Base-by-base conservation (phyloP, 1,284 basidiomycete species). In the Trametes sp. region DNA sequence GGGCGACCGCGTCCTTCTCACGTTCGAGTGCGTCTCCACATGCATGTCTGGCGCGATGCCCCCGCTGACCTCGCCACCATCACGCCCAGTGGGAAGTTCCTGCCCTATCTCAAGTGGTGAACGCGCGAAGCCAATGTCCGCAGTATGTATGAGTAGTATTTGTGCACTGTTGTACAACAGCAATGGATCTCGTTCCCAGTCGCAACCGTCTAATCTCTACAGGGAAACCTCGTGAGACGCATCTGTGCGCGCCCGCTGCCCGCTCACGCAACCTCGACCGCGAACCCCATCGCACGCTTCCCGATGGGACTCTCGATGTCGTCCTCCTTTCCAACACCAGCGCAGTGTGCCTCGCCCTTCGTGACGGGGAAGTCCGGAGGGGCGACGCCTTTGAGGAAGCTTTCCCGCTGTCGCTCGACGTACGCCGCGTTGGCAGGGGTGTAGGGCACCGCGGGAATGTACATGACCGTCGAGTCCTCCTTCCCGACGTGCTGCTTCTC, bases 1-100 rank as follows among this genome's bases (percentile, higher is more conserved):
- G 72, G 93, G 93, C 24, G 93, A 95, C 71, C 88, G 93, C 41
- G 90, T 94, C 7, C 75, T 94, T 10, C 81, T 95, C 68, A 94
- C 89, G 3, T 91, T 95, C 66, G 93, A 95, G 88, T 95, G 75
- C 68, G 92, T 29, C 24, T 85, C 23, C 55, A 41, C 23, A 45
- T 54, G 45, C 52, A 24, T 26, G 44, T 63, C n/a, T 49, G 44
- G 57, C 45, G 33, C 36, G 14, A 42, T 28, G 8, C 16, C 13
- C 16, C 13, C 5, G 29, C 54, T 62, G 42, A 66, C 51, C 13
- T 52, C 44, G 36, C 44, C 14, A 6, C 24, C 41, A 26, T 45
- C 29, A 28, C 44, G 38, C 53, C 4, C 71, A 90, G 88, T 73
- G 89, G 88, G 59, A 91, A 92, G 74, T 92, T 90, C 77, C 76